Evolutionary conservation across 305 asterid species (phyloP).

Genomic region (Fraxinus paxiana): DNA sequence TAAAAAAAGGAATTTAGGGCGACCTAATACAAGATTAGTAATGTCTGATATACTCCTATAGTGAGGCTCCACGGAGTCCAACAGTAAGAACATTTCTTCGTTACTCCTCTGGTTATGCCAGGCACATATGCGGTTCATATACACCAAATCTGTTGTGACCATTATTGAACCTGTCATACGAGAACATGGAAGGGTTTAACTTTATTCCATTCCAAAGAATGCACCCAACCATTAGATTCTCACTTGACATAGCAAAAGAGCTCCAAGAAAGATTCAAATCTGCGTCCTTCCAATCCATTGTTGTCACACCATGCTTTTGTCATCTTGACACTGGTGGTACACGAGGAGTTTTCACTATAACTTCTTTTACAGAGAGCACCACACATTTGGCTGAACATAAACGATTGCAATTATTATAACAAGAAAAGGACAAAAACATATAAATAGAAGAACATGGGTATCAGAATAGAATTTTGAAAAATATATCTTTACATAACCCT

Average conservation of each 20-base stretch:
- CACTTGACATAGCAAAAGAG: neutral
- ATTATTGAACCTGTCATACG: neutral
- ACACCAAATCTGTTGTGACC: neutral
- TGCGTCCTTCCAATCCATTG: neutral
- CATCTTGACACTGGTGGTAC: neutral
- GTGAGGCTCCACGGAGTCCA: neutral
- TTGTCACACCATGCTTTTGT: neutral
- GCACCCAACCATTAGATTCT: neutral
- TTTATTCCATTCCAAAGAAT: neutral
- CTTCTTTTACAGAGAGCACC: neutral
- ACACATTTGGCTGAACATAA: neutral
- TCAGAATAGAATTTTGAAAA: neutral
- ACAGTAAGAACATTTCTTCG: neutral
- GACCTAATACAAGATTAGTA: neutral
- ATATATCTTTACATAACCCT: neutral
- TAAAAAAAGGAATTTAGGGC: neutral
- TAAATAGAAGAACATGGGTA: neutral
- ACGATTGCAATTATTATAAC: neutral
- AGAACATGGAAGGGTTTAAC: neutral
- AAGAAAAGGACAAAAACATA: neutral
- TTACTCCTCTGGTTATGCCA: neutral
- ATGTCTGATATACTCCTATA: neutral
- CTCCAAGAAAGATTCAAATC: neutral
- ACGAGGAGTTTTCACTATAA: neutral
- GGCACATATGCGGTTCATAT: neutral